Base-by-base conservation (phyloP, 1,284 basidiomycete species). In the Phlebopus sp. region DNA sequence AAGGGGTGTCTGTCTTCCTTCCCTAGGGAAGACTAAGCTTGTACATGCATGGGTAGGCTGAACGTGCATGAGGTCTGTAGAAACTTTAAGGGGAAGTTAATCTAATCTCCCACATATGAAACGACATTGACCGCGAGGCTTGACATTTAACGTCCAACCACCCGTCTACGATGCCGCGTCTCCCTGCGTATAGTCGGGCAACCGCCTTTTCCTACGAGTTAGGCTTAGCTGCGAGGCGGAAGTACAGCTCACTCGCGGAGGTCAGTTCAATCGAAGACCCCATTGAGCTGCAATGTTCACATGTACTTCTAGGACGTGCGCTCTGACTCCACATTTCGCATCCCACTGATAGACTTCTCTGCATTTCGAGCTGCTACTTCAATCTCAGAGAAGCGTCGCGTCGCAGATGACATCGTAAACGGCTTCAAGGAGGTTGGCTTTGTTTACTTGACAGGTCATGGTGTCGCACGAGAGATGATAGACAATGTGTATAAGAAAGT, bases 401-500 rank as follows among this genome's bases (percentile, higher is more conserved):
- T 82, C 0, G 87, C 90, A 2, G 71, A 79, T 40, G 77, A 84
- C 53, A 78, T 92, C 35, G 86, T 90, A 23, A 75, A 75, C 35
- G 90, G 84, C 0, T 90, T 90, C 71, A 90, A 85, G 59, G 77
- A 84, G 46, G 84, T 80, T 53, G 86, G 86, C 1, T 89, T 89
- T 60, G 76, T 90, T 38, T 91, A 91, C 59, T 69, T 91, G 32
- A 72, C 72, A 17, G 78, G 81, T 32, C 85, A 90, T 64, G 85
- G 86, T 2, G 82, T 91, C 44, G 69, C 81, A 3, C 50, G 66
- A 47, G 68, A 62, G 14, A 75, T 67, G 27, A 74, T 90, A 8
- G 61, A 79, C 53, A 69, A 72, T 37, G 78, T 78, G 2, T 90
- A 87, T 58, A 56, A 67, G 41, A 83, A 84, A 79, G 88, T 84